phyloP scores from a whole-genome alignment of 1,284 basidiomycete genomes.

The Cystobasidium pallidum region DNA sequence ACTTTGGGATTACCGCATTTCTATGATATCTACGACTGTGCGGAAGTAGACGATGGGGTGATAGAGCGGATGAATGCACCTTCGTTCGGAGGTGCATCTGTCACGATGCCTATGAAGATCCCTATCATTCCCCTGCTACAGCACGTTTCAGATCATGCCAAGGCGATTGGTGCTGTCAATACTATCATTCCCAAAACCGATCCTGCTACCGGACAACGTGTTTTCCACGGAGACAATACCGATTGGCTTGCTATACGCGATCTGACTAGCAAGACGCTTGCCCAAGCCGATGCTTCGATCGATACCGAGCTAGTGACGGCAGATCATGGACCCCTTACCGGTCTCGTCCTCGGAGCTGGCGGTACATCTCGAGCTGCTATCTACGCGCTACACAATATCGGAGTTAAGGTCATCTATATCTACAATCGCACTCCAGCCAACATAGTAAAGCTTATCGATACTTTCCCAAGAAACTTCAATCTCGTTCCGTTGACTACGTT shows the following conservation, averaged over 20 bases:
- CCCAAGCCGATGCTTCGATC: slow-evolving; percentile 26
- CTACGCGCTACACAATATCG: slow-evolving; percentile 76
- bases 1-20: slow-evolving; percentile 78
- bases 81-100: slow-evolving; percentile 90
- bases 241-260: slow-evolving; percentile 85
- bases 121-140: slow-evolving; percentile 81
- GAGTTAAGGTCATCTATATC: slow-evolving; percentile 72
- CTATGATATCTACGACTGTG: slow-evolving; percentile 78
- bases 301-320: slow-evolving; percentile 28
- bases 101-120: slow-evolving; percentile 92
- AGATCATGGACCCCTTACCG: slow-evolving; percentile 48
- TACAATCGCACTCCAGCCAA: slow-evolving; percentile 79
- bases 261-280: slow-evolving; percentile 58
- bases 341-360: slow-evolving; percentile 84
- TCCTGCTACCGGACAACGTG: slow-evolving; percentile 60
- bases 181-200: slow-evolving; percentile 70
- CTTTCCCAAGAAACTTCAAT: slow-evolving; percentile 67
- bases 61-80: slow-evolving; percentile 66
- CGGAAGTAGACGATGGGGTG: slow-evolving; percentile 68
- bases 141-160: slow-evolving; percentile 73
- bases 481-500: slow-evolving; percentile 68
- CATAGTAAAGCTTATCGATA: slow-evolving; percentile 68
- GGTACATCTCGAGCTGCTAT: slow-evolving; percentile 90
- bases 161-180: slow-evolving; percentile 87
- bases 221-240: slow-evolving; percentile 84